Conservation (phyloP, 129 eudicot species). For the Arctium minus region DNA sequence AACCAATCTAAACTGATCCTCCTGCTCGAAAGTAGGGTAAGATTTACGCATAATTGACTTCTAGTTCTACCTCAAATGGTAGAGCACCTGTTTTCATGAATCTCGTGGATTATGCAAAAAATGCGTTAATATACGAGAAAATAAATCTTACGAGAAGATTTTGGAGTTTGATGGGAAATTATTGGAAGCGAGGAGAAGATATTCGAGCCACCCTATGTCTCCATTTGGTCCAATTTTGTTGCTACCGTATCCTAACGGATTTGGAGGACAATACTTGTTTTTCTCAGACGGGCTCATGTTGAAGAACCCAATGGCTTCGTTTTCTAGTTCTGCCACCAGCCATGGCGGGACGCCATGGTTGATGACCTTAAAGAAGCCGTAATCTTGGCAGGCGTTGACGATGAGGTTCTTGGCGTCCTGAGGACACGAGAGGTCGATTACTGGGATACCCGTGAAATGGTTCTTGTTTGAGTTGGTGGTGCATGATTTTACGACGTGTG, state of each 20-base stretch:
- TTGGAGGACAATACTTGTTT: slow-evolving; percentile 34
- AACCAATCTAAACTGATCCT: neutral
- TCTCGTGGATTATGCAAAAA: neutral
- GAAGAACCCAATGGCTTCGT: slow-evolving; percentile 45
- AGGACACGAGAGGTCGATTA: slow-evolving; percentile 42
- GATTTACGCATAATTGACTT: neutral
- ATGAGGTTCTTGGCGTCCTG: slow-evolving; percentile 31
- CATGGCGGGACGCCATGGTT: slow-evolving; percentile 51
- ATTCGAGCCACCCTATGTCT: slow-evolving; percentile 60
- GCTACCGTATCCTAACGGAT: slow-evolving; percentile 47
- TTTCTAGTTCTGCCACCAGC: slow-evolving; percentile 31
- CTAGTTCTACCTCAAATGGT: neutral
- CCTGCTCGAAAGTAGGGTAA: neutral
- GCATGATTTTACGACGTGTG: slow-evolving; percentile 35
- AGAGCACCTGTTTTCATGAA: neutral
- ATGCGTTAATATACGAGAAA: neutral
- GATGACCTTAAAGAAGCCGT: slow-evolving; percentile 55
- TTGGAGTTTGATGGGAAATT: slow-evolving; percentile 18
- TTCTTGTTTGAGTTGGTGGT: slow-evolving; percentile 1
- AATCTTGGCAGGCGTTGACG: slow-evolving; percentile 55
- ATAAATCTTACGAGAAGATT: slow-evolving; percentile 34
- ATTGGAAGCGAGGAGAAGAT: slow-evolving; percentile 47
- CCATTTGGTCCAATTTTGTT: slow-evolving; percentile 57
- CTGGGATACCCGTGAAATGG: slow-evolving; percentile 35
- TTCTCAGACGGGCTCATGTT: slow-evolving; percentile 34